Evolutionary conservation across 2,329 filamentous ascomycete genomes (phyloP), one percentile per base, ranked within the genome.

Genomic region (Aspergillus sp.): DNA sequence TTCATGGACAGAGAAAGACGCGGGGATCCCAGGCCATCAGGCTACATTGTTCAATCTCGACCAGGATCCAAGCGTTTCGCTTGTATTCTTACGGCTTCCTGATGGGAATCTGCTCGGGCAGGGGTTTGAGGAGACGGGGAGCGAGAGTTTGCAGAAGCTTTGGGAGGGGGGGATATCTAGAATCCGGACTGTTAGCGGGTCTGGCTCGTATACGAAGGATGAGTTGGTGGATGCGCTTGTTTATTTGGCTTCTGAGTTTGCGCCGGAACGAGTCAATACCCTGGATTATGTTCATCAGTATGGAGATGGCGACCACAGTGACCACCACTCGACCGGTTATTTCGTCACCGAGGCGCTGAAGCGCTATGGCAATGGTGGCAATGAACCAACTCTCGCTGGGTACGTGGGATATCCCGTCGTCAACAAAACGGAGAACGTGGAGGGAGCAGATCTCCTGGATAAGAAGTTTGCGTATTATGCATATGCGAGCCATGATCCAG

Each of bases 221-320:
- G 45, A 56, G 9, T 49, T 64, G 31, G 11, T 62, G 1, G 14
- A 55, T 15, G 53, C 52, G 2, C 37, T 64, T 2, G 45, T 48
- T 1, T n/a, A 50, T 2, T 48, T 63, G 19, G 50, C 58, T n/a
- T 53, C 49, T 6, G 49, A 51, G 2, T 64, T 59, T 15, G 21
- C 31, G 0, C 58, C 55, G 0, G 55, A 60, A 21, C 52, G 54
- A 11, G 50, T 65, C 45, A 65, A 65, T 33, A 64, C 60, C 2
- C 45, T 51, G 17, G 62, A 64, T 40, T 64, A 45, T 47, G 60
- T 59, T 11, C 23, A 60, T 15, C 45, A 31, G 27, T 50, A 56
- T 31, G 57, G 61, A 4, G 51, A 58, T 6, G 56, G 62, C 0
- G 63, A 65, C 31, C 62, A 64, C 27, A 59, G 55, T 31, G 63